Base-by-base conservation (phyloP, 2,329 filamentous ascomycete genomes). In the Didymellaceae sp. region DNA sequence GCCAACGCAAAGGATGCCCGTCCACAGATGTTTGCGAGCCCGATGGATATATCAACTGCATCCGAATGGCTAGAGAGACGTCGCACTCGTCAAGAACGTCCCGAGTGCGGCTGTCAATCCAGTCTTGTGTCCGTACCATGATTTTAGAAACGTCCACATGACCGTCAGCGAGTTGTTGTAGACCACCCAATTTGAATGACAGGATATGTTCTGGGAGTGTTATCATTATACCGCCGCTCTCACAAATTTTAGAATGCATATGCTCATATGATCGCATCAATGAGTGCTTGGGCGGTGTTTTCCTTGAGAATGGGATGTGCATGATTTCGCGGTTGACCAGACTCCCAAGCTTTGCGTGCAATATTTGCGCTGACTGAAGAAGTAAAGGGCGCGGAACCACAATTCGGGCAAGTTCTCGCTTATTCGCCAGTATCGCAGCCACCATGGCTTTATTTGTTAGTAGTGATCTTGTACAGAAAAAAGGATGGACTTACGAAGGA, bases 71-170 rank as follows among this genome's bases (percentile, higher is more conserved):
- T 26, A 78, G 65, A n/a, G 73, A 75, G 20, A 77, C 70, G 41
- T 79, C 77, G 28, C 68, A 86, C 59, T 89, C 86, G 54, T 89
- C 86, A 0, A 89, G 68, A 0, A 89, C 75, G 59, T 90, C 86
- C 0, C 86, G 77, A 2, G 77, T 81, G 1, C 73, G 61, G 0
- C 52, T 50, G 2, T 80, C 72, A 5, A 88, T 63, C 74, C 80
- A 83, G 0, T 65, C 50, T 21, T 87, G 82, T 0, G 77, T 75
- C 0, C 68, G 63, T 2, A 86, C 71, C 77, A 88, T 82, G 1
- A 57, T 60, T 0, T 57, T 63, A 0, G 81, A 79, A 25, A 79
- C 70, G 0, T 65, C 43, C 0, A 75, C 45, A 2, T 76, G 68
- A 1, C 68, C 66, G 37, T 86, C 80, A 0, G 78, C 77, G 0